Conservation (phyloP, 352 stramenopile species). For the Phytophthora macrochlamydospora region DNA sequence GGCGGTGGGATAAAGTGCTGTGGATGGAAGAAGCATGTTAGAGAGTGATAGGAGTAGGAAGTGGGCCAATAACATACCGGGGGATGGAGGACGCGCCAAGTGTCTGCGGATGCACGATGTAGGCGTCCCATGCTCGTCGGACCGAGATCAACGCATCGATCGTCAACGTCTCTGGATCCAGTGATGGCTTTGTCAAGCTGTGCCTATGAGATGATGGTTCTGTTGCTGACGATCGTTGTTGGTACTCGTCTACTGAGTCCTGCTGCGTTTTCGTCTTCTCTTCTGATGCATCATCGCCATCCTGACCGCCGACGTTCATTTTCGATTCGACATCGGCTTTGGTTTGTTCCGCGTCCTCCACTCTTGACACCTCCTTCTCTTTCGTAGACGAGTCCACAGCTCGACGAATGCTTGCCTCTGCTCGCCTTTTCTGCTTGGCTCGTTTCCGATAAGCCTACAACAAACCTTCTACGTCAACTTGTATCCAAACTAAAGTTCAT, state of each 20-base stretch:
- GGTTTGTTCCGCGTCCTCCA: neutral
- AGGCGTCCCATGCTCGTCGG: slow-evolving; percentile 44
- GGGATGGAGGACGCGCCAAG: slow-evolving; percentile 41
- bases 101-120: slow-evolving; percentile 33
- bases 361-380: neutral
- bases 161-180: slow-evolving; percentile 32
- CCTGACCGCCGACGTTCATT: neutral
- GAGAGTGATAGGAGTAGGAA: neutral
- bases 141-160: slow-evolving; percentile 39
- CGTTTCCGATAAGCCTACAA: slow-evolving; percentile 39
- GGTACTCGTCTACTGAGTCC: neutral
- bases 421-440: slow-evolving; percentile 23
- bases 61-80: slow-evolving; percentile 25
- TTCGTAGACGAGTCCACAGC: slow-evolving; percentile 8
- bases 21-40: slow-evolving; percentile 12
- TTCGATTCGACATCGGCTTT: neutral
- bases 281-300: neutral
- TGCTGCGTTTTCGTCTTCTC: neutral
- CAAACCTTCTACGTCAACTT: neutral
- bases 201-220: neutral
- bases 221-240: neutral
- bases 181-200: slow-evolving; percentile 1
- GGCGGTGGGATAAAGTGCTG: slow-evolving; percentile 58
- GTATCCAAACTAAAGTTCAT: neutral
- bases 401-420: slow-evolving; percentile 21